Evolutionary conservation across 1,284 basidiomycete species (phyloP).

Genomic region (Ustilago shanxiensis): DNA sequence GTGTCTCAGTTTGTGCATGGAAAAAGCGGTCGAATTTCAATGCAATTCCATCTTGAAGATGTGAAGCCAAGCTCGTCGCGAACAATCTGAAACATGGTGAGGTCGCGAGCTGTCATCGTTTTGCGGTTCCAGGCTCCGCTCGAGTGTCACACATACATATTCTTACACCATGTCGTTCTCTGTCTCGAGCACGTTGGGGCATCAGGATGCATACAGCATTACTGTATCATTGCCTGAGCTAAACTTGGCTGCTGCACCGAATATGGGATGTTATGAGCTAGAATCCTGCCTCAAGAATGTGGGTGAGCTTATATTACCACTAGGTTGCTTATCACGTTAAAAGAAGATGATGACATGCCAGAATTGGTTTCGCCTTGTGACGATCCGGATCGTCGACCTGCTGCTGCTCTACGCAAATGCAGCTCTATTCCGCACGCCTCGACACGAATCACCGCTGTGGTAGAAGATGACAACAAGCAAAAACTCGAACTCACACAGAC

Average conservation of each 20-base stretch:
- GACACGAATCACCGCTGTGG: neutral
- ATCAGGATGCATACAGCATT: too few relatives aligned
- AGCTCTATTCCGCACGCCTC: neutral
- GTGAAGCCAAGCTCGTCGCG: too few relatives aligned
- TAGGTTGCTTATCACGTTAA: neutral
- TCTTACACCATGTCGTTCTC: neutral
- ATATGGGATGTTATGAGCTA: too few relatives aligned
- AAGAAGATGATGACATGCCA: conserved; percentile 13
- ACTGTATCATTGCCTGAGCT: too few relatives aligned
- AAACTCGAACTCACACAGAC: too few relatives aligned
- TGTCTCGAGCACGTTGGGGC: neutral
- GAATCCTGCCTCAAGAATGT: too few relatives aligned
- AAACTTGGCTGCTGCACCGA: too few relatives aligned
- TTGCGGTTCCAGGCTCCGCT: conserved; percentile 3
- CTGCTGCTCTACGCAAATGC: conserved; percentile 1
- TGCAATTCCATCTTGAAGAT: too few relatives aligned
- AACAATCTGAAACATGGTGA: conserved; percentile 2
- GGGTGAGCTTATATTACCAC: too few relatives aligned
- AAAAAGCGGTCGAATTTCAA: neutral
- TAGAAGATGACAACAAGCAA: too few relatives aligned
- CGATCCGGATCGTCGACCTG: conserved; percentile 38
- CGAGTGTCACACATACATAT: too few relatives aligned
- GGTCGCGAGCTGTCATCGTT: neutral
- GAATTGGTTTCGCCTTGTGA: conserved; percentile 12
- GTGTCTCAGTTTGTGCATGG: conserved; percentile 4